These are phyloP conservation scores for Bipolaris gigantea DNA, from an alignment of 2,329 filamentous ascomycete genomes.

Conservation along the genomic window DNA sequence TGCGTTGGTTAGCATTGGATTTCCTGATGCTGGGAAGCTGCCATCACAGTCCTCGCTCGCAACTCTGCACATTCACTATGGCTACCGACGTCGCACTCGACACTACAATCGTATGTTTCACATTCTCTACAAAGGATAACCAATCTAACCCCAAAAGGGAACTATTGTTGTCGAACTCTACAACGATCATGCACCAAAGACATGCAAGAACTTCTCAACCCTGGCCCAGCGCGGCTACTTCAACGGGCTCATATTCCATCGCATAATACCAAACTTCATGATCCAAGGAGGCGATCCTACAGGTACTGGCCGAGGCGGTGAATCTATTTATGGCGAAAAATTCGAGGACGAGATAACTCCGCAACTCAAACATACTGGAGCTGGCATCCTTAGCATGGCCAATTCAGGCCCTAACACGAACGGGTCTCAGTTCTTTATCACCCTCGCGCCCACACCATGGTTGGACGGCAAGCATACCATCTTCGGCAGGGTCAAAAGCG, in stretches of 20 bases:
- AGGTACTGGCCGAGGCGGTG: slow-evolving; percentile 85
- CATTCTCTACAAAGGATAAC: too few species aligned
- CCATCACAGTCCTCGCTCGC: slow-evolving; percentile 27
- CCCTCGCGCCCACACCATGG: slow-evolving; percentile 92
- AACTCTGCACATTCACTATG: slow-evolving; percentile 26
- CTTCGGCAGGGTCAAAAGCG: slow-evolving; percentile 85
- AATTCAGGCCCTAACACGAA: slow-evolving; percentile 93
- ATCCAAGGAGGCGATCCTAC: slow-evolving; percentile 93
- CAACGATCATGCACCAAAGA: slow-evolving; percentile 81
- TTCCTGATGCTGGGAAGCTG: slow-evolving; percentile 8
- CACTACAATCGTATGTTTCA: slow-evolving; percentile 51
- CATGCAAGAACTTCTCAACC: slow-evolving; percentile 83
- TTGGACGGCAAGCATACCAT: slow-evolving; percentile 96
- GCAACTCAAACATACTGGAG: slow-evolving; percentile 84
- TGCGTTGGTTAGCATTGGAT: slow-evolving; percentile 1
- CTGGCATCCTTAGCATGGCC: slow-evolving; percentile 94
- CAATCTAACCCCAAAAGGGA: slow-evolving; percentile 59
- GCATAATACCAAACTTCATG: slow-evolving; percentile 96
- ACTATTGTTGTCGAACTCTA: slow-evolving; percentile 87
- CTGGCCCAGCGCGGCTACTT: slow-evolving; percentile 86
- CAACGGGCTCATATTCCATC: slow-evolving; percentile 83
- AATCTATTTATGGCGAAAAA: slow-evolving; percentile 87
- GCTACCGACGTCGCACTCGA: slow-evolving; percentile 75
- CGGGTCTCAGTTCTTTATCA: slow-evolving; percentile 95
- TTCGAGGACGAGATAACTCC: slow-evolving; percentile 89